Evolutionary conservation across 106 monocot genomes (phyloP), one percentile per base, ranked within the genome.

Genomic region (Posidonia australis): DNA sequence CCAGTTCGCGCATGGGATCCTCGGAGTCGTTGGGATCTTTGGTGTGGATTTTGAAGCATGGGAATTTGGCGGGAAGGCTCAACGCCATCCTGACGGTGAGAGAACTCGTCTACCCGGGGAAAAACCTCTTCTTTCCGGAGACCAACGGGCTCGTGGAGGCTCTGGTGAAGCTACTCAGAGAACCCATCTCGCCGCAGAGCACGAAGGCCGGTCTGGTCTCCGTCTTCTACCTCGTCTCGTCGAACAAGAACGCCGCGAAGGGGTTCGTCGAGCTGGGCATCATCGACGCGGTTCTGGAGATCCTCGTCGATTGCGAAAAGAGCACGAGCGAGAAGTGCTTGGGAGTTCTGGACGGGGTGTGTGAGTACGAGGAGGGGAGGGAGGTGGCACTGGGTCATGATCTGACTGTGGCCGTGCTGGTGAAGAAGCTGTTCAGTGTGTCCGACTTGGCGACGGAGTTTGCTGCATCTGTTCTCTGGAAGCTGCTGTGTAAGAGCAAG

Each of bases 391-490:
- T 27, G 24, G 44, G 12, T 5, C 69, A 92, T 66, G 80, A 82
- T 20, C 73, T 92, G 45, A 42, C 84, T 0, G 59, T 80, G 64
- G 84, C 87, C 0, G 75, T 87, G 26, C 62, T 92, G 62, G 86
- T 84, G 52, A 87, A 84, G 76, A 92, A 84, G 76, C 64, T 84
- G 70, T 60, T 80, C 5, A 67, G 84, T 25, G 78, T 87, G 16
- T 84, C 92, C 0, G 78, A 80, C 27, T 18, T 72, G 68, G 82
- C 82, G 16, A 87, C 92, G 6, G 77, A 84, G 62, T 73, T 92
- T 54, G 71, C 92, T 0, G 84, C 86, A 0, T 84, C 92, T 43
- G 79, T 65, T 9, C 70, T 92, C 0, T 86, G 84, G 86, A 86
- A 82, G 77, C 56, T 86, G 13, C 67, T 92, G 0, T 86, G 84